Evolutionary conservation across 208 protist species (phyloP).

Genomic region (Phytomonas sp.): DNA sequence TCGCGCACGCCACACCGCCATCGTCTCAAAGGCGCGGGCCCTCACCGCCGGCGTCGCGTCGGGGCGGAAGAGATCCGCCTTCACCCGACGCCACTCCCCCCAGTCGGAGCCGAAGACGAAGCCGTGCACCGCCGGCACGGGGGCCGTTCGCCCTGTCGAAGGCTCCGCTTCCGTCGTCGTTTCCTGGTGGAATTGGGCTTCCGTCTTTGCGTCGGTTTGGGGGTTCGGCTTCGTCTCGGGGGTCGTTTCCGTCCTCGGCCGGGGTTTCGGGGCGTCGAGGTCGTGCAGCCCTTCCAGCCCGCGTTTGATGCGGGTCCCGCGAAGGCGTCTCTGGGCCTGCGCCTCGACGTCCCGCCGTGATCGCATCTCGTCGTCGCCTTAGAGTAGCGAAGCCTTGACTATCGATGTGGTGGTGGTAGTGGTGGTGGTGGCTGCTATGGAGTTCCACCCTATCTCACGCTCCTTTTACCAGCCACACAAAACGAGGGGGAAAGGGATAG

Average conservation of each 20-base stretch:
- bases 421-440: too few relatives aligned
- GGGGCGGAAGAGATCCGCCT: conserved; percentile 46
- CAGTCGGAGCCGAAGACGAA: conserved; percentile 59
- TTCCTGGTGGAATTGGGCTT: too few relatives aligned
- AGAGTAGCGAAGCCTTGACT: too few relatives aligned
- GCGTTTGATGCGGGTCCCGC: conserved; percentile 57
- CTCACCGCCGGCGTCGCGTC: conserved; percentile 19
- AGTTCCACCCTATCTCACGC: too few relatives aligned
- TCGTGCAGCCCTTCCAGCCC: conserved; percentile 60
- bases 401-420: too few relatives aligned
- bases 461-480: too few relatives aligned
- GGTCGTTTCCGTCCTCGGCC: conserved; percentile 10
- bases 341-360: conserved; percentile 14
- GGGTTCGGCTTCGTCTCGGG: too few relatives aligned
- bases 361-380: conserved; percentile 9
- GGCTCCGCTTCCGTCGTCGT: conserved; percentile 1
- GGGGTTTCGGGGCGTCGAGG: conserved; percentile 32
- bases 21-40: conserved; percentile 26
- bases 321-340: conserved; percentile 27
- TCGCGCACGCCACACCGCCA: conserved; percentile 55
- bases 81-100: conserved; percentile 56
- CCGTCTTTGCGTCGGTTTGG: too few relatives aligned
- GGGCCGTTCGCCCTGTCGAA: background rate
- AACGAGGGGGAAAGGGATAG: too few relatives aligned
- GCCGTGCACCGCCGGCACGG: conserved; percentile 8